These are phyloP conservation scores for Phaeosphaeria sp. DNA, from an alignment of 2,329 filamentous ascomycete genomes.

Conservation along the genomic window DNA sequence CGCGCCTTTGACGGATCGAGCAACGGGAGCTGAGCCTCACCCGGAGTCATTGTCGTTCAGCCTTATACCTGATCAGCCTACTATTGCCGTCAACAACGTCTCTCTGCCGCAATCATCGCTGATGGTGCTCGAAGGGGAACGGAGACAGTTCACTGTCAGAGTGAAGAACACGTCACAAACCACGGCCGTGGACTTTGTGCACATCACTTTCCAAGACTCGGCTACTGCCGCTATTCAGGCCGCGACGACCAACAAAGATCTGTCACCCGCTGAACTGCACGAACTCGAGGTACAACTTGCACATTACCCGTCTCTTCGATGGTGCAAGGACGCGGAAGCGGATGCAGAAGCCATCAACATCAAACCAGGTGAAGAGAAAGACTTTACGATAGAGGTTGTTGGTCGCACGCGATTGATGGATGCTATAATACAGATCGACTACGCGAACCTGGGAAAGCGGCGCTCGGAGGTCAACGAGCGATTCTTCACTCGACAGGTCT, in stretches of 20 bases:
- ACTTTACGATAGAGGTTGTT: conserved; percentile 82
- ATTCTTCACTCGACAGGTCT: conserved; percentile 85
- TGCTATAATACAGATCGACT: conserved; percentile 83
- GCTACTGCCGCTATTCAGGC: conserved; percentile 79
- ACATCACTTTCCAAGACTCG: conserved; percentile 90
- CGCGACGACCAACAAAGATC: conserved; percentile 77
- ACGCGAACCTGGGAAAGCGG: conserved; percentile 77
- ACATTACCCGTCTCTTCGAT: conserved; percentile 68
- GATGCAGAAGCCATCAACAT: conserved; percentile 63
- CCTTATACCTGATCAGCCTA: conserved; percentile 80
- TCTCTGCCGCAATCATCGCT: conserved; percentile 83
- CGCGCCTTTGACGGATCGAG: conserved; percentile 29
- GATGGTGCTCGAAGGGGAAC: conserved; percentile 93
- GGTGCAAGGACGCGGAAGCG: conserved; percentile 53
- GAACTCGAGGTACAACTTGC: conserved; percentile 84
- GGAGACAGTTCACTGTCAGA: conserved; percentile 76
- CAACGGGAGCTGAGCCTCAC: conserved; percentile 36
- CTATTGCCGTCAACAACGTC: conserved; percentile 76
- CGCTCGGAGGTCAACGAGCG: conserved; percentile 71
- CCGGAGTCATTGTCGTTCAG: conserved; percentile 65
- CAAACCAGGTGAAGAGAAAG: conserved; percentile 69
- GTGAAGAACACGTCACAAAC: conserved; percentile 75
- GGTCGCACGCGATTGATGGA: conserved; percentile 85
- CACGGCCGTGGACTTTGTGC: conserved; percentile 80
- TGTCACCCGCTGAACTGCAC: conserved; percentile 79